These are phyloP conservation scores for Spiraea crenata DNA, from an alignment of 331 rosid genomes.

Conservation along the genomic window DNA sequence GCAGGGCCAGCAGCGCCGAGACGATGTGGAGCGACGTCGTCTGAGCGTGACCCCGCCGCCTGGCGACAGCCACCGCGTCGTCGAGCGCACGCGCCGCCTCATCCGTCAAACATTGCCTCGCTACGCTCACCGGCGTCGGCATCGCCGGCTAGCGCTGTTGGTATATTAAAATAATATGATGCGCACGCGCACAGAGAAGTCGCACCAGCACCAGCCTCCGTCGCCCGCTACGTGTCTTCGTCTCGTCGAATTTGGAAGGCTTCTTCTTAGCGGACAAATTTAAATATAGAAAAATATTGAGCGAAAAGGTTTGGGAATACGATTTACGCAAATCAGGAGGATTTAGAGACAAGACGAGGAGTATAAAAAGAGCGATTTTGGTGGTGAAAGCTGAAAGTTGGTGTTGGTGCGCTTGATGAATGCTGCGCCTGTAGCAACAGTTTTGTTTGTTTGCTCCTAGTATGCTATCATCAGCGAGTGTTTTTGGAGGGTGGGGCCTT, in stretches of 20 bases:
- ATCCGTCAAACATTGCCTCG: constrained; percentile 82
- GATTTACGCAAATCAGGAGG: constrained; percentile 13
- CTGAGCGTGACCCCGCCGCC: constrained; percentile 72
- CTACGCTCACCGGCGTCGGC: constrained; percentile 91
- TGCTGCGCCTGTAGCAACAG: constrained; percentile 4
- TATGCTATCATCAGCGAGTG: not conserved
- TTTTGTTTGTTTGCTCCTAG: not conserved
- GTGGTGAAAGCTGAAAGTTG: not conserved
- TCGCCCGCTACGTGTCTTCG: not conserved
- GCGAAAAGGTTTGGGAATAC: constrained; percentile 10
- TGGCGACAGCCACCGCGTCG: constrained; percentile 74
- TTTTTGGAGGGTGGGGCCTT: not conserved
- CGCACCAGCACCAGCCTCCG: not conserved
- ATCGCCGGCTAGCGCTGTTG: constrained; percentile 76
- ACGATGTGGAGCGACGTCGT: constrained; percentile 79
- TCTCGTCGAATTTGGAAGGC: not conserved
- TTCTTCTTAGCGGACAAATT: not conserved
- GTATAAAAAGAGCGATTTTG: not conserved
- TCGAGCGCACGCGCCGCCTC: constrained; percentile 76
- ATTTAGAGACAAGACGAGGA: constrained; percentile 2
- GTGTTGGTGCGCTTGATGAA: not conserved
- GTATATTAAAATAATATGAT: constrained; percentile 1
- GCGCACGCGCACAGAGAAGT: not conserved
- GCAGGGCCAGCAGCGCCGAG: constrained; percentile 66
- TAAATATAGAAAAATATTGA: not conserved